phyloP scores from a whole-genome alignment of 164 flowering plant species.

The Aristolochia contorta region DNA sequence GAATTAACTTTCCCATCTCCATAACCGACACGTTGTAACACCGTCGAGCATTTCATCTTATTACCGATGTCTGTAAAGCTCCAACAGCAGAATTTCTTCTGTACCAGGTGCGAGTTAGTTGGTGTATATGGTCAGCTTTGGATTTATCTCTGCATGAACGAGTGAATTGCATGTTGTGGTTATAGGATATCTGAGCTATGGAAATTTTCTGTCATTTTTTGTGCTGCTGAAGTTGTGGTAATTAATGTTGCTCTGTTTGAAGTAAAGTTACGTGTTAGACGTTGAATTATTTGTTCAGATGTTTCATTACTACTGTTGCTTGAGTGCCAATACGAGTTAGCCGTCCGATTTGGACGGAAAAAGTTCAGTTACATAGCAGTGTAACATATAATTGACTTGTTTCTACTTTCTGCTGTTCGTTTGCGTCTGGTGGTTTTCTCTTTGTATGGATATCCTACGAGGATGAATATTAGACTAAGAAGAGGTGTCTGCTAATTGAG shows the following conservation, averaged over 20 bases:
- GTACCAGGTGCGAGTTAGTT: not conserved
- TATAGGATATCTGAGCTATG: not conserved
- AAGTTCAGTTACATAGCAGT: no score
- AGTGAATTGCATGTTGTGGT: not conserved
- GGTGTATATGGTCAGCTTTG: not conserved
- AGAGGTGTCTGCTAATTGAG: no score
- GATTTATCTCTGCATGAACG: not conserved
- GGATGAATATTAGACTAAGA: no score
- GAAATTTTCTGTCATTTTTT: not conserved
- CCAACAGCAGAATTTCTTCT: conserved; percentile 7
- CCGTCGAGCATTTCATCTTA: not conserved
- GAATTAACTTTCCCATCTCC: not conserved
- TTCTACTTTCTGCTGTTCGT: no score
- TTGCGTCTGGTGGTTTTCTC: no score
- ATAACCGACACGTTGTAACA: no score
- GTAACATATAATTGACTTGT: no score
- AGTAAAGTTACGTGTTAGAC: not conserved
- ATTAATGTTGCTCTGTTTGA: not conserved
- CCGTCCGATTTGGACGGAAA: no score
- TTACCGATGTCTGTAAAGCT: conserved; percentile 1
- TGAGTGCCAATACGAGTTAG: no score
- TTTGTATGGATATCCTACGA: no score
- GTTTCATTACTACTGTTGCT: no score
- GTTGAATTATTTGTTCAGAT: not conserved
- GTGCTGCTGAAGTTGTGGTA: not conserved